Conservation (phyloP, 352 stramenopile genomes). For the Globisporangium lucens region DNA sequence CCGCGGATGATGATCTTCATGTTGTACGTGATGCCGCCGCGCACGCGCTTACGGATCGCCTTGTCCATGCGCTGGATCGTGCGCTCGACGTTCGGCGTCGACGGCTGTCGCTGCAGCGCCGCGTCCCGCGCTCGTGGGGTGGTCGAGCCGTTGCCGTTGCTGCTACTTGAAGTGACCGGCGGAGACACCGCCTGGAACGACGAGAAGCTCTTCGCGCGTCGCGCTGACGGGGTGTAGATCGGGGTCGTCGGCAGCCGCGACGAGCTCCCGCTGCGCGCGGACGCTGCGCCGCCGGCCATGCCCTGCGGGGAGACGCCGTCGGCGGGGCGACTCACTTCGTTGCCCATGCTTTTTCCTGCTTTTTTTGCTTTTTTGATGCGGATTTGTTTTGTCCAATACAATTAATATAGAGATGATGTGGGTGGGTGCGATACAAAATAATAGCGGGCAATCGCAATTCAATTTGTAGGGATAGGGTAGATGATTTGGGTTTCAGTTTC, state of each 20-base stretch:
- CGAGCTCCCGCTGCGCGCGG: constrained; percentile 2
- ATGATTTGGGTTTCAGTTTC: too few species aligned
- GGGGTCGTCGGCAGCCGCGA: constrained; percentile 13
- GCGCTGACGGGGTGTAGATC: constrained; percentile 27
- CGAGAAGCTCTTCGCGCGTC: constrained; percentile 47
- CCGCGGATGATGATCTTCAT: constrained; percentile 90
- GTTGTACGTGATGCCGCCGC: constrained; percentile 87
- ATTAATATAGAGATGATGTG: too few species aligned
- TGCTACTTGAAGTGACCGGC: neutral
- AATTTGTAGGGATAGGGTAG: too few species aligned
- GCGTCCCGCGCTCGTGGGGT: neutral
- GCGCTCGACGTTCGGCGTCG: constrained; percentile 34
- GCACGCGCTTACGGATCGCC: constrained; percentile 73
- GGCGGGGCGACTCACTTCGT: constrained; percentile 44
- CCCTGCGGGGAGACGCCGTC: constrained; percentile 24
- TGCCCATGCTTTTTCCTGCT: constrained; percentile 33
- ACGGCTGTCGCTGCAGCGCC: constrained; percentile 1
- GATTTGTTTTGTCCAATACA: neutral
- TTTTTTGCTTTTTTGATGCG: neutral
- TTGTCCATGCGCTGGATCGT: constrained; percentile 84
- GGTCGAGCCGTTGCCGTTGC: neutral
- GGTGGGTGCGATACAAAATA: too few species aligned
- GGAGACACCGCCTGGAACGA: constrained; percentile 22
- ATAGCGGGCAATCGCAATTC: too few species aligned
- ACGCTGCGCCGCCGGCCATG: neutral